Percentiles rank a stretch among this genome's conserved stretches.
Evolutionary conservation across 768 basidiomycete species (phyloP).

Genomic region (Galerina marginata): DNA sequence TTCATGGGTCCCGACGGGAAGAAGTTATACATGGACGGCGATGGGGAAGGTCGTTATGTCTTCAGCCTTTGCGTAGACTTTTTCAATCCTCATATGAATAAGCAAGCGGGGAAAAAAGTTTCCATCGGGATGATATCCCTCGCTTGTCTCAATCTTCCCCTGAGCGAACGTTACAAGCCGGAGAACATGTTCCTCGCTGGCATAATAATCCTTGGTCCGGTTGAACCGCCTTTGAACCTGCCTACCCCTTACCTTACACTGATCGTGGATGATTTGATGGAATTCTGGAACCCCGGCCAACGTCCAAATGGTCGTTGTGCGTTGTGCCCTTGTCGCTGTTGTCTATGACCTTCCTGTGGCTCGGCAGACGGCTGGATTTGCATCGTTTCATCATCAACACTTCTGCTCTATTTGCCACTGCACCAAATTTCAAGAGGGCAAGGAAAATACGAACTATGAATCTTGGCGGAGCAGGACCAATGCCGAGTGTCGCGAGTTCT

Average conservation of each 20-base stretch:
- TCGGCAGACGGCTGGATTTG: not conserved
- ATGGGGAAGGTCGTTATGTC: too few species aligned
- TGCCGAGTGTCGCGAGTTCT: too few species aligned
- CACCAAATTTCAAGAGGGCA: not conserved
- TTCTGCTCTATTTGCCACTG: not conserved
- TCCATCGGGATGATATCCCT: slow-evolving; percentile 7
- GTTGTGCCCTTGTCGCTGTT: too few species aligned
- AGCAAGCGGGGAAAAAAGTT: not conserved
- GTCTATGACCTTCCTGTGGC: too few species aligned
- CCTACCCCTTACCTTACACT: not conserved
- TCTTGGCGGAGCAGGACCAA: not conserved
- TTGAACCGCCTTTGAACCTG: too few species aligned
- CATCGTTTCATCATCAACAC: not conserved
- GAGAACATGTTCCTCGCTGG: too few species aligned
- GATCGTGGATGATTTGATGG: not conserved
- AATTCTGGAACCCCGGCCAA: not conserved
- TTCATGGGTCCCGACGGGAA: too few species aligned
- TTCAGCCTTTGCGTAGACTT: not conserved
- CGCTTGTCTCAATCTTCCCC: slow-evolving; percentile 13
- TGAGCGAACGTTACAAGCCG: slow-evolving; percentile 1
- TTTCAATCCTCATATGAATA: slow-evolving; percentile 3
- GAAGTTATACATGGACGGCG: too few species aligned
- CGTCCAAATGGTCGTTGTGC: too few species aligned
- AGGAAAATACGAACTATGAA: slow-evolving; percentile 14
- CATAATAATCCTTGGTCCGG: too few species aligned